Evolutionary conservation across 2,329 filamentous ascomycete species (phyloP).

Genomic region (Fusarium buxicola): DNA sequence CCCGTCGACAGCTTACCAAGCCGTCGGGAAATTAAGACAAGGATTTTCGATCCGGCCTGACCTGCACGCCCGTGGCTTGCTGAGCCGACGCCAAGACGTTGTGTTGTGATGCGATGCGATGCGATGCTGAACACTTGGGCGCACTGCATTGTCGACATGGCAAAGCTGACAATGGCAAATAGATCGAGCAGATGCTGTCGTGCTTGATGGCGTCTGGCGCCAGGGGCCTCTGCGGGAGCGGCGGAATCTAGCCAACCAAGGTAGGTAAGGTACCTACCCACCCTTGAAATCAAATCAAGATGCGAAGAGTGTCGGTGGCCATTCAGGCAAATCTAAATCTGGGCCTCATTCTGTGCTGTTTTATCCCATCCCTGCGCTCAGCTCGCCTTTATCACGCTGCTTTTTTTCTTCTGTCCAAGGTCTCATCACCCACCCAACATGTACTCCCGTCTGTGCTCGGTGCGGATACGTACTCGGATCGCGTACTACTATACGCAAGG

Average conservation of each 20-base stretch:
- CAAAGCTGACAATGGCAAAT: neutral
- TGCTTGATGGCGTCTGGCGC: constrained; percentile 1
- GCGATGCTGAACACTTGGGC: too few species aligned
- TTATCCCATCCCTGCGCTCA: too few species aligned
- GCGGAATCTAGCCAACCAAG: neutral
- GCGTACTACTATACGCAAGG: too few species aligned
- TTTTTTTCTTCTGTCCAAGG: too few species aligned
- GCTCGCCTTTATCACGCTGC: too few species aligned
- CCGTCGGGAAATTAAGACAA: constrained; percentile 19
- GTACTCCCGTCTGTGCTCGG: constrained; percentile 27
- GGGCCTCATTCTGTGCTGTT: too few species aligned
- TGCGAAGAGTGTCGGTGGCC: neutral
- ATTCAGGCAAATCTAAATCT: too few species aligned
- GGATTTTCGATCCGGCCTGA: constrained; percentile 11
- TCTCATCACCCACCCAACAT: too few species aligned
- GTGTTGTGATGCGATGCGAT: constrained; percentile 4
- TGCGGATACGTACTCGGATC: constrained; percentile 7
- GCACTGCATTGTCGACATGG: neutral
- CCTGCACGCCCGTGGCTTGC: constrained; percentile 19
- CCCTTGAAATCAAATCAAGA: constrained; percentile 5
- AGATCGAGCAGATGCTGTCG: neutral
- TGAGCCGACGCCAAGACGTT: constrained; percentile 3
- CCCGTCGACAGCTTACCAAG: constrained; percentile 14
- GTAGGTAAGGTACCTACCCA: too few species aligned
- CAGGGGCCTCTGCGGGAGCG: neutral